Percentiles rank a stretch among this genome's conserved stretches.
Evolutionary conservation across 2,329 filamentous ascomycete genomes (phyloP).

Genomic region (Aureobasidium sp.): DNA sequence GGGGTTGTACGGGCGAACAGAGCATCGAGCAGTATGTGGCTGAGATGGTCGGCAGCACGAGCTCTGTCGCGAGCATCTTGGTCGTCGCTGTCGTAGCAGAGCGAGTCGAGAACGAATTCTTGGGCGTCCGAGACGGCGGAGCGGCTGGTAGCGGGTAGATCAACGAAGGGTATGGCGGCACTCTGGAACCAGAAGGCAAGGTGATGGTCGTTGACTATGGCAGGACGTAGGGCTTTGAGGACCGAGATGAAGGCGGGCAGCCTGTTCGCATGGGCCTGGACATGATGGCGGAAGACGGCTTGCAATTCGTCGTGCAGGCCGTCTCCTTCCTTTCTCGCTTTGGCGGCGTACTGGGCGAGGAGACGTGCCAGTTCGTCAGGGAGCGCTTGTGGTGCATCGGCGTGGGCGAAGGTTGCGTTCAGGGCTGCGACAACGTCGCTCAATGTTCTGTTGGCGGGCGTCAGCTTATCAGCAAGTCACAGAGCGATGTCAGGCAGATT

Average conservation of each 20-base stretch:
- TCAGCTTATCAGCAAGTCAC: neutral
- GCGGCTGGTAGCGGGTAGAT: slow-evolving; percentile 55
- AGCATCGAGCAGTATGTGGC: slow-evolving; percentile 44
- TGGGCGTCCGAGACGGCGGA: slow-evolving; percentile 57
- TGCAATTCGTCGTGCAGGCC: slow-evolving; percentile 67
- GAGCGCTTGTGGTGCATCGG: slow-evolving; percentile 45
- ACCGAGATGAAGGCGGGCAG: slow-evolving; percentile 63
- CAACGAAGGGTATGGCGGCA: slow-evolving; percentile 50
- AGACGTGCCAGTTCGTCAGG: slow-evolving; percentile 56
- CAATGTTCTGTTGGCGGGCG: slow-evolving; percentile 32
- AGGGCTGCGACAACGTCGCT: slow-evolving; percentile 40
- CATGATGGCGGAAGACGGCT: slow-evolving; percentile 57
- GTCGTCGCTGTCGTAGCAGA: slow-evolving; percentile 56
- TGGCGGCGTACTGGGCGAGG: slow-evolving; percentile 61
- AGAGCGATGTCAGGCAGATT: neutral
- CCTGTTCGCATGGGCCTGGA: slow-evolving; percentile 50
- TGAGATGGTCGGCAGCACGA: slow-evolving; percentile 44
- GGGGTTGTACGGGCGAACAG: slow-evolving; percentile 38
- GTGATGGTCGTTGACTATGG: slow-evolving; percentile 55
- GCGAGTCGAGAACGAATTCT: slow-evolving; percentile 56
- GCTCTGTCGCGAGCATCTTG: slow-evolving; percentile 42
- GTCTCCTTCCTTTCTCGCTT: slow-evolving; percentile 60
- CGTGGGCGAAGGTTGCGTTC: slow-evolving; percentile 33
- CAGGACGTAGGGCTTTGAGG: slow-evolving; percentile 56
- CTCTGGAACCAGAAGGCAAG: slow-evolving; percentile 67